Evolutionary conservation across 768 basidiomycete genomes (phyloP), one percentile per base, ranked within the genome.

Genomic region (Serendipita sp.): DNA sequence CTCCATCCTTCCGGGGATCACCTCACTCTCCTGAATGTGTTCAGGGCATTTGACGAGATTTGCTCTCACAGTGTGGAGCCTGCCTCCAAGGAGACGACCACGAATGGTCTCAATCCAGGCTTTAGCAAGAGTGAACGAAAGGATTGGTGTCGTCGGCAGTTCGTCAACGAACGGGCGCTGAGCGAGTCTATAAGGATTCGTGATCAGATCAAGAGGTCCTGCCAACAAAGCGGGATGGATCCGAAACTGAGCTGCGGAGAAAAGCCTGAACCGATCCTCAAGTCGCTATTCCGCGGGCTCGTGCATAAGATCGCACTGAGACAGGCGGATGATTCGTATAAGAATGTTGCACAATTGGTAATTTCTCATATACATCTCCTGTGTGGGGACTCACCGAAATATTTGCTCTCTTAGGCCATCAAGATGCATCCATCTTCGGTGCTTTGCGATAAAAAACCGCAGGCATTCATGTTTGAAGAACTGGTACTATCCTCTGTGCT

Each of bases 381-480:
- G 28, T 36, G 48, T 15, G n/a, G 32, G 16, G 3, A 35, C 8
- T 1, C 46, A 47, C 16, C 32, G 52, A 60, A 51, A 66, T 72
- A 13, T 28, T 10, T 52, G 1, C 67, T 23, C 52, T 23, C 68
- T 79, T 47, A 77, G 90, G 73, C 81, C 28, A 79, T 98, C 65
- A 95, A 94, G 73, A 88, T 99, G 23, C 92, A 98, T 71, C 96
- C 95, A 0, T 82, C 88, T 35, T 97, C 94, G 35, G 80, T 83
- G 2, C 71, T 98, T 69, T 82, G 81, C 69, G 85, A 88, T 68
- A 91, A 88, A 71, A 90, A 89, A 72, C 82, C 85, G 0, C 85
- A 85, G 0, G 91, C 87, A 3, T 91, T 99, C 67, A 80, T 99
- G 44, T 99, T 89, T 72, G 88, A 95, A 72, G 96, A 99, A 71